A percentile compares a stretch with the other conserved stretches of the same genome.
phyloP scores from a whole-genome alignment of 768 basidiomycete genomes.

The Boletus rubroflammeus region DNA sequence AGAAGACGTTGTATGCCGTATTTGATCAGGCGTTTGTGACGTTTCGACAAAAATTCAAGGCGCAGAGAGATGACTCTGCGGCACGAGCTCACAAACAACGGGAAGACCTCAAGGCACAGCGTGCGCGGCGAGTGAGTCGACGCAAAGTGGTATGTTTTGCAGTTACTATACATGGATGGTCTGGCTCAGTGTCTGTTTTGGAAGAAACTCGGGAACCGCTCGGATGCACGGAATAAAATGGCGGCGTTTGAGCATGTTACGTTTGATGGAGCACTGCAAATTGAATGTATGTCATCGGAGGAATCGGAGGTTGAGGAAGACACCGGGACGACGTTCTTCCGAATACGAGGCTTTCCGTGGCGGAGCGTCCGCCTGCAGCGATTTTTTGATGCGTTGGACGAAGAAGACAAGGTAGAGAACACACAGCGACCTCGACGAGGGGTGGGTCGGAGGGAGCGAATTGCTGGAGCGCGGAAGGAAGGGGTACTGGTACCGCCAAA shows the following conservation, averaged over 20 bases:
- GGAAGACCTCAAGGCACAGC: conserved; percentile 61
- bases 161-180: too few species aligned
- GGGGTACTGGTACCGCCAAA: conserved; percentile 56
- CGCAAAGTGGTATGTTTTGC: conserved; percentile 54
- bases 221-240: conserved; percentile 53
- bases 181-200: neutral
- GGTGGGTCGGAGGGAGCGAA: conserved; percentile 51
- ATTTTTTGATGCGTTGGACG: conserved; percentile 61
- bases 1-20: conserved; percentile 54
- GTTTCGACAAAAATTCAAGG: conserved; percentile 61
- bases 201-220: conserved; percentile 68
- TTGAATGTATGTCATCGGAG: conserved; percentile 80
- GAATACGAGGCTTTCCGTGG: conserved; percentile 61
- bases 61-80: conserved; percentile 48
- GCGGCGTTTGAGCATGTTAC: conserved; percentile 53
- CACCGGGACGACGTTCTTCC: conserved; percentile 37
- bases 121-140: conserved; percentile 55
- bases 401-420: conserved; percentile 47
- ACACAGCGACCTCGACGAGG: conserved; percentile 53
- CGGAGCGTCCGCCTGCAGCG: conserved; percentile 60
- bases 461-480: conserved; percentile 53
- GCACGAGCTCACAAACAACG: conserved; percentile 46
- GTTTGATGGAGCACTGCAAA: conserved; percentile 67
- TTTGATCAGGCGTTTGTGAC: conserved; percentile 75
- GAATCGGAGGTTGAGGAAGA: conserved; percentile 60